Conservation (phyloP, 2,329 filamentous ascomycete genomes). For the Alternaria ventricosa region DNA sequence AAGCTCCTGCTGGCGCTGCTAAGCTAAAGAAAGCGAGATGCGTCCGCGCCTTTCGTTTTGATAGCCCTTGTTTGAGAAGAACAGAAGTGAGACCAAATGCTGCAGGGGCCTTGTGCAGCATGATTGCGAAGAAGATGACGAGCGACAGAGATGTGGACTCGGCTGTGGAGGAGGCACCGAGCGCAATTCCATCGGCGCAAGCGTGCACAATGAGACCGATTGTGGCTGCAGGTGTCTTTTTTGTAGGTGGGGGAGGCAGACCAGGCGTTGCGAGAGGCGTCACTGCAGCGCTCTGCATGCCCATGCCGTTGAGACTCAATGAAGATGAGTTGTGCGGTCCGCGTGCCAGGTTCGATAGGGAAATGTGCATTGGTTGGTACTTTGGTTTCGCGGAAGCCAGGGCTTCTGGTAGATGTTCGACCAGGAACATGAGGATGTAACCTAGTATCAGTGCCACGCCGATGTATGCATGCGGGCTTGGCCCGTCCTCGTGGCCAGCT, state of each 20-base stretch:
- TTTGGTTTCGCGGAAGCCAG: slow-evolving; percentile 61
- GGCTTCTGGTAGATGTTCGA: slow-evolving; percentile 64
- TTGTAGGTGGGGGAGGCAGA: slow-evolving; percentile 39
- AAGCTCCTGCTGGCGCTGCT: slow-evolving; percentile 84
- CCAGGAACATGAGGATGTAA: slow-evolving; percentile 95
- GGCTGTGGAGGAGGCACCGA: slow-evolving; percentile 77
- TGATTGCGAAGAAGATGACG: slow-evolving; percentile 93
- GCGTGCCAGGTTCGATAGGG: slow-evolving; percentile 77
- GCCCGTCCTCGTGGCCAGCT: slow-evolving; percentile 49
- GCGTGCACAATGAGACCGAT: slow-evolving; percentile 96
- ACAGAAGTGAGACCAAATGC: slow-evolving; percentile 94
- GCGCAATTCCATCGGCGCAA: slow-evolving; percentile 90
- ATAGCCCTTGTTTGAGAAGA: slow-evolving; percentile 86
- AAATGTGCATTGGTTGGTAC: slow-evolving; percentile 81
- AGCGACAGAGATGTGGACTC: slow-evolving; percentile 75
- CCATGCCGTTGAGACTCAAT: slow-evolving; percentile 42
- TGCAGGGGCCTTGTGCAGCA: slow-evolving; percentile 96
- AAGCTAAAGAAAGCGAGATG: slow-evolving; percentile 92
- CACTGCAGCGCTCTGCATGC: slow-evolving; percentile 32
- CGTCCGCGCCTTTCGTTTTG: slow-evolving; percentile 81
- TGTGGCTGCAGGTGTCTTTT: slow-evolving; percentile 63
- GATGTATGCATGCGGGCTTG: slow-evolving; percentile 73
- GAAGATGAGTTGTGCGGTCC: slow-evolving; percentile 52
- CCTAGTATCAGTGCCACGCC: slow-evolving; percentile 86
- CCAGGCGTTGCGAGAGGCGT: slow-evolving; percentile 43